Evolutionary conservation across 352 stramenopile species (phyloP), one percentile per base, ranked within the genome.

Genomic region (Phytophthora aleatoria): DNA sequence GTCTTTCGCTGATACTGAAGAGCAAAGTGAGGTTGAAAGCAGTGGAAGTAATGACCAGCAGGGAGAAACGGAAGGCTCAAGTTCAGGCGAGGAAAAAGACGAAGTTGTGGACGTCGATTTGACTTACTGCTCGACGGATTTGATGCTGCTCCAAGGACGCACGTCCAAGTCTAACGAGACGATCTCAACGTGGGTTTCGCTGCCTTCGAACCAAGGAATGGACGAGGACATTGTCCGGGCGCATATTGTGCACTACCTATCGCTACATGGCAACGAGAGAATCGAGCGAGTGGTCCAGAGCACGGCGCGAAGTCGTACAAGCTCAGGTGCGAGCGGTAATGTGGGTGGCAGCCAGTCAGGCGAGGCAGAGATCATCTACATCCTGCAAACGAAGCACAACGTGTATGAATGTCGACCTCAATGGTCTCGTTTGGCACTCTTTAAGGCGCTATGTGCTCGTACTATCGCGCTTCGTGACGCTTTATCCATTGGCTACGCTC

Each of bases 331-430:
- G 8, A 49, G 65, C 20, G 48, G 52, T 41, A 55, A 36, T 67
- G 20, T 58, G 10, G 44, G 61, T 59, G 57, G 61, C 24, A 59
- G 44, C 6, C 59, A 73, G 13, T 51, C 76, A 8, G 62, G 57
- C 5, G 76, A 85, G 6, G 71, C 74, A n/a, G 77, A 90, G 35
- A 76, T 90, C 15, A 85, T 94, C n/a, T 95, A 91, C 54, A 72
- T 95, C 6, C 45, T 95, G 35, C 85, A 94, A 70, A 95, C 87
- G 4, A 76, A 79, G 20, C 87, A 93, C 55, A 66, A 92, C 31
- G 84, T 94, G 57, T 96, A 96, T 62, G 87, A 96, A 64, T 96
- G 87, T 38, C 81, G 86, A 12, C 84, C 87, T 0, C 87, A 94
- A 57, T 96, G 87, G 87, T 94, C 87, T 0, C 83, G 85, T 12